Conservation (phyloP, 345 rosid species). For the Citrus australasica region DNA sequence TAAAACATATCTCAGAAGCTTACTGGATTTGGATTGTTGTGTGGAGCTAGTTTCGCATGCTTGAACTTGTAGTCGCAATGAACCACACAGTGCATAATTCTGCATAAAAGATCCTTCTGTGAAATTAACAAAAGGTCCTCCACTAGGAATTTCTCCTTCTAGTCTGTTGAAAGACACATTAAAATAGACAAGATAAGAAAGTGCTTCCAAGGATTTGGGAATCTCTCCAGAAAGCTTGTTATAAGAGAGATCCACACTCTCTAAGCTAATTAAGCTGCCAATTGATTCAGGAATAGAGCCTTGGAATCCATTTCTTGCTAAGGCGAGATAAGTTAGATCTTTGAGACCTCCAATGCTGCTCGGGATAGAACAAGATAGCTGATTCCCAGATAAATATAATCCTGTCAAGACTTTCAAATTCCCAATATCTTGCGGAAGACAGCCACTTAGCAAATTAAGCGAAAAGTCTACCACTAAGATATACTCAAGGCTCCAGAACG, state of each 20-base stretch:
- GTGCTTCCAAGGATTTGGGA: background rate
- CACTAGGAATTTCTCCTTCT: background rate
- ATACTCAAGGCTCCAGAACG: conserved; percentile 1
- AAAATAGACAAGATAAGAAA: background rate
- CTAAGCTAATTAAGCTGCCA: background rate
- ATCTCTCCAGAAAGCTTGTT: conserved; percentile 5
- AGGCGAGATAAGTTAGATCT: background rate
- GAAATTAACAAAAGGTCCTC: background rate
- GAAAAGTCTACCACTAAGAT: background rate
- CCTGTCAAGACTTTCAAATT: background rate
- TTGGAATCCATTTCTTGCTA: conserved; percentile 2
- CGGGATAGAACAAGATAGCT: conserved; percentile 1
- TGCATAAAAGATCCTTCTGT: background rate
- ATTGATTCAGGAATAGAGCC: conserved; percentile 7
- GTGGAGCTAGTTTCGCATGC: background rate
- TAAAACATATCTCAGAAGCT: background rate
- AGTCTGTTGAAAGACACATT: background rate
- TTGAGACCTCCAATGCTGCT: background rate
- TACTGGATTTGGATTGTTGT: background rate
- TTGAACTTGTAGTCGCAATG: background rate
- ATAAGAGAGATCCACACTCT: conserved; percentile 3
- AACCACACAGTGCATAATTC: conserved; percentile 9
- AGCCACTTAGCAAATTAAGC: background rate
- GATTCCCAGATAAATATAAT: conserved; percentile 12
- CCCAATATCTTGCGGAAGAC: background rate